Evolutionary conservation across 1,139 yeast genomes (phyloP).

Genomic region (Yamadazyma triangularis): DNA sequence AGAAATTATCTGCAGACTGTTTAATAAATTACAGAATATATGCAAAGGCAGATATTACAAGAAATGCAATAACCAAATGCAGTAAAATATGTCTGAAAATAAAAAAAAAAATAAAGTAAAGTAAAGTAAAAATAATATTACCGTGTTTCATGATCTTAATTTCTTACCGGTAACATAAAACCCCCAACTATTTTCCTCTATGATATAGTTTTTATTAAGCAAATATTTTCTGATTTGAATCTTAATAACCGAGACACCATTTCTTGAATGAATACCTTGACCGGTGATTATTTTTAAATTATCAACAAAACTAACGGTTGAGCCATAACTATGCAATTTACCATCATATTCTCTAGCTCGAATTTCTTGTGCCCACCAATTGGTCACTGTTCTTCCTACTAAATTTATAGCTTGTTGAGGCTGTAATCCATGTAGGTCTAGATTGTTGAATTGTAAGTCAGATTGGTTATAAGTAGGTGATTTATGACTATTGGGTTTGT

Average conservation of each 20-base stretch:
- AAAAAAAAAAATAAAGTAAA: too few species aligned
- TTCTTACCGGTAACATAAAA: conserved; percentile 37
- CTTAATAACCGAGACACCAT: conserved; percentile 46
- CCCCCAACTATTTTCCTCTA: conserved; percentile 42
- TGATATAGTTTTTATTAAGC: conserved; percentile 27
- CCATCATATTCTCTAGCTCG: conserved; percentile 36
- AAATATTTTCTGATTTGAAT: conserved; percentile 34
- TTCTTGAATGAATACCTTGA: conserved; percentile 56
- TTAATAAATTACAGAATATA: too few species aligned
- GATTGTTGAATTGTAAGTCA: conserved; percentile 2
- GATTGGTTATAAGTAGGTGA: background rate
- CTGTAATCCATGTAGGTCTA: conserved; percentile 52
- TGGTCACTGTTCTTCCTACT: conserved; percentile 24
- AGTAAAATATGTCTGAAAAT: too few species aligned
- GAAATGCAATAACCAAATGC: too few species aligned
- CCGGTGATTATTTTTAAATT: conserved; percentile 51
- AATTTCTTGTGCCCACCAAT: conserved; percentile 57
- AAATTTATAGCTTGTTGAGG: conserved; percentile 41
- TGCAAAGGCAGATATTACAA: too few species aligned
- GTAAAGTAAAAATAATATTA: too few species aligned
- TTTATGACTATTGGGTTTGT: too few species aligned
- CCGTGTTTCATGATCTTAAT: too few species aligned
- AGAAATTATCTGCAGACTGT: too few species aligned
- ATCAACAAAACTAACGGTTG: conserved; percentile 27
- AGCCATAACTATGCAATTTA: conserved; percentile 23